Conservation (phyloP, 805 yeast species). For the Candida awuae region DNA sequence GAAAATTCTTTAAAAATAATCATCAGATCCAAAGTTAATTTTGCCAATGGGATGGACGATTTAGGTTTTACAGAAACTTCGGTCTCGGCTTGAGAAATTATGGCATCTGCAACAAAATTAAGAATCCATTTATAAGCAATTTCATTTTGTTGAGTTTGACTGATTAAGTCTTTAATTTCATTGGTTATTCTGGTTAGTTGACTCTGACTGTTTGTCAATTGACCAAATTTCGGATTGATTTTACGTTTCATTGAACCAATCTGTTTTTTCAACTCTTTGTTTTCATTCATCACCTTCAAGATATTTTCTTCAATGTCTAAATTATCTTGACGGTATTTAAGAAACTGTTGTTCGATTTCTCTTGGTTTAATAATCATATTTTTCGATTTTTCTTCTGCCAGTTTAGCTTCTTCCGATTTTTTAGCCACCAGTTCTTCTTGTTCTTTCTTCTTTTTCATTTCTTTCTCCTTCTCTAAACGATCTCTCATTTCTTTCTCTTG, state of each 20-base stretch:
- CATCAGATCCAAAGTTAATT: conserved; percentile 49
- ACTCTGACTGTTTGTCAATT: conserved; percentile 60
- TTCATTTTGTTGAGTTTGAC: conserved; percentile 37
- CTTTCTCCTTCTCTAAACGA: conserved; percentile 16
- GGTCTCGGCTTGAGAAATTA: conserved; percentile 86
- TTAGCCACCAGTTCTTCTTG: conserved; percentile 13
- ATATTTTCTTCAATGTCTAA: conserved; percentile 52
- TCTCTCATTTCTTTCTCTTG: conserved; percentile 13
- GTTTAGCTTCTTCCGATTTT: conserved; percentile 9
- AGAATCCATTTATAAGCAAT: conserved; percentile 64
- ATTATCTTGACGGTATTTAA: conserved; percentile 44
- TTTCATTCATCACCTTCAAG: conserved; percentile 42
- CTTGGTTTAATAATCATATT: conserved; percentile 24
- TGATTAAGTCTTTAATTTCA: conserved; percentile 46
- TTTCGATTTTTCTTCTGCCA: conserved; percentile 16
- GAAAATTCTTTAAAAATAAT: conserved; percentile 41
- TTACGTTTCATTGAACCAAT: conserved; percentile 62
- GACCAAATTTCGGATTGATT: conserved; percentile 87
- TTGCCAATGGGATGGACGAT: conserved; percentile 74
- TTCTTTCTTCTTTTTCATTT: conserved; percentile 18
- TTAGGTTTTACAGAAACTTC: conserved; percentile 77
- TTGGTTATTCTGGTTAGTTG: conserved; percentile 48
- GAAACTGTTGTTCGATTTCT: conserved; percentile 36
- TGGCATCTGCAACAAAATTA: conserved; percentile 76
- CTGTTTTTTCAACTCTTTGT: conserved; percentile 36